Base-by-base conservation (phyloP, 1,284 basidiomycete genomes). In the Neolentinus lepideus region DNA sequence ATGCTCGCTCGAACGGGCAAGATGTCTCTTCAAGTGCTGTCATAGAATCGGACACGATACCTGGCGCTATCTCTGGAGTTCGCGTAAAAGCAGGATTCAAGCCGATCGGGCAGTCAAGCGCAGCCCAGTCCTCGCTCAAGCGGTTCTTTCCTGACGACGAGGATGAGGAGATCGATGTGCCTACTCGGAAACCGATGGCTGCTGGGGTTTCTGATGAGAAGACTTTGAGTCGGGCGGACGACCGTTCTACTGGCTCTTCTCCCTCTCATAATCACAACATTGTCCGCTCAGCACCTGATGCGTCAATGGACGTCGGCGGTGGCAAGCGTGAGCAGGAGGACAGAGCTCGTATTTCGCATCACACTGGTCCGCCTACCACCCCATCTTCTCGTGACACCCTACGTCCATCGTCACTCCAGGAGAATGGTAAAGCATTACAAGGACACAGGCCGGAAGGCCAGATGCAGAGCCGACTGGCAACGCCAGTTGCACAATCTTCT, bases 101-200 rank as follows among this genome's bases (percentile, higher is more conserved):
- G 62, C 85, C 87, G 1, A 84, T 88, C 36, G 77, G 74, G 2
- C 64, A 68, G 47, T 53, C 77, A 9, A 86, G 75, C 38, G 38
- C 38, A 6, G 12, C 38, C 8, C 6, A n/a, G 61, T 84, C 80
- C 14, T 75, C 84, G 1, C 71, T 90, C 46, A 85, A 83, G 64
- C 77, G 75, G 60, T 89, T 90, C 66, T 90, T 90, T 64, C 87
- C 88, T 47, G 79, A 77, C 0, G 83, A 84, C 52, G 87, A 90
- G 26, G 87, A 86, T n/a, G 71, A 75, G n/a, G 71, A 74, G 24
- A 43, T 3, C 19, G 38, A 43, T 4, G 8, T 43, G 6, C 38
- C 38, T n/a, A 16, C 19, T n/a, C 38, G 38, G n/a, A n/a, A 16
- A 6, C 4, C 38, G 38, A 21, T n/a, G 12, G 29, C 29, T 4